Evolutionary conservation across 495 filamentous ascomycete species (phyloP).

Genomic region (Niebla homalea): DNA sequence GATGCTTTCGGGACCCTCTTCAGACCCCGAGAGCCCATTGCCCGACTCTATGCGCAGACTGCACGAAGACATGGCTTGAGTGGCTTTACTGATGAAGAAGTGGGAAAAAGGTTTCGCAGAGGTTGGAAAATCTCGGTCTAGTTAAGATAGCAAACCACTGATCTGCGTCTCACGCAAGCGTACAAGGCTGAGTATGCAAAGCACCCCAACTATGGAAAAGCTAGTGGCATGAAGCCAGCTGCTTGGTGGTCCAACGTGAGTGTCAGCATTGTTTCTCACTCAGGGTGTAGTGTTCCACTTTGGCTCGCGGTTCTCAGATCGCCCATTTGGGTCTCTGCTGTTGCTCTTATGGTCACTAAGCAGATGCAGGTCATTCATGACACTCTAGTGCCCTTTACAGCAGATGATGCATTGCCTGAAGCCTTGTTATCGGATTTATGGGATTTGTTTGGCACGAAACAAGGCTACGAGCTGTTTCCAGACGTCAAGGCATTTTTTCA

Average conservation of each 20-base stretch:
- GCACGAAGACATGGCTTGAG: slow-evolving; percentile 45
- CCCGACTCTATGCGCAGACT: slow-evolving; percentile 46
- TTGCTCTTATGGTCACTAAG: background rate
- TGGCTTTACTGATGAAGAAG: slow-evolving; percentile 19
- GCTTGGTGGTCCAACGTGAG: slow-evolving; percentile 58
- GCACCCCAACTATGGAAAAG: slow-evolving; percentile 59
- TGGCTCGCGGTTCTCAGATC: background rate
- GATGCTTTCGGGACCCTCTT: slow-evolving; percentile 74
- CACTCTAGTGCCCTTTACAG: slow-evolving; percentile 28
- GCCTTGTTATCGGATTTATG: slow-evolving; percentile 29
- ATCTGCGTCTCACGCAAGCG: slow-evolving; percentile 14
- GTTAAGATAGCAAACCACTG: background rate
- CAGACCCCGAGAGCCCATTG: slow-evolving; percentile 43
- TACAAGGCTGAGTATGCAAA: slow-evolving; percentile 36
- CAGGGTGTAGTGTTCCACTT: background rate
- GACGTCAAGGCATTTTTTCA: slow-evolving; percentile 42
- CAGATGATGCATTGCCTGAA: slow-evolving; percentile 25
- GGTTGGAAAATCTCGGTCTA: slow-evolving; percentile 10
- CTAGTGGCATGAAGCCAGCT: slow-evolving; percentile 36
- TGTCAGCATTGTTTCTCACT: slow-evolving; percentile 1
- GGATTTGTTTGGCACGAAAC: slow-evolving; percentile 43
- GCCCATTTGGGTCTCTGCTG: background rate
- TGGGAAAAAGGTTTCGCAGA: slow-evolving; percentile 24
- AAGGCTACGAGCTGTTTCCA: slow-evolving; percentile 48
- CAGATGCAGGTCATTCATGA: slow-evolving; percentile 27